These are phyloP conservation scores for Aspergillus aculeatus DNA, from an alignment of 2,329 filamentous ascomycete genomes.

Conservation along the genomic window DNA sequence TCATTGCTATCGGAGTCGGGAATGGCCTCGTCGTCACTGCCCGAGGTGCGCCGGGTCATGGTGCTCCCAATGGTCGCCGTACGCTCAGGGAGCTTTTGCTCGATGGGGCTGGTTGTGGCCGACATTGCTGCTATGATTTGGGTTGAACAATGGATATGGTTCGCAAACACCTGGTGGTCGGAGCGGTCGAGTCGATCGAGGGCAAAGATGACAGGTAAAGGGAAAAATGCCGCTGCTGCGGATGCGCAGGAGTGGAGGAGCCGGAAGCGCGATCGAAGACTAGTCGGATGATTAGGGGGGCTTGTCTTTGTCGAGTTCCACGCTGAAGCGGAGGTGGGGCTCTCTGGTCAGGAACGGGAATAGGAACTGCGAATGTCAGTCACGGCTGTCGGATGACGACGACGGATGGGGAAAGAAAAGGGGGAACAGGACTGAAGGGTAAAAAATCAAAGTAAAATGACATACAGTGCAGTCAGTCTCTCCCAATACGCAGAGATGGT, in stretches of 20 bases:
- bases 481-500: not conserved
- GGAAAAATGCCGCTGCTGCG: constrained; percentile 1
- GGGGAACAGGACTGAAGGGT: not conserved
- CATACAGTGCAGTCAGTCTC: not conserved
- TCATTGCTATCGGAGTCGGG: constrained; percentile 44
- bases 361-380: not conserved
- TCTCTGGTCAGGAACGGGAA: not conserved
- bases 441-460: too few relatives aligned
- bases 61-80: constrained; percentile 34
- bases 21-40: constrained; percentile 43
- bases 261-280: constrained; percentile 10
- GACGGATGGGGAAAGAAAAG: not conserved
- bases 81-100: constrained; percentile 34
- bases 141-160: not conserved
- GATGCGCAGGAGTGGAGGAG: constrained; percentile 3
- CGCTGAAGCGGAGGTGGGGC: constrained; percentile 1
- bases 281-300: constrained; percentile 9
- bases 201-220: not conserved
- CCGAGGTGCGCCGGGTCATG: constrained; percentile 31
- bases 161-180: not conserved
- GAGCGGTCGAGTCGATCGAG: not conserved
- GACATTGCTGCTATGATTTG: constrained; percentile 23
- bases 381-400: not conserved
- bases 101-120: constrained; percentile 28
- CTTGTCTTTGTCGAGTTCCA: not conserved